These are phyloP conservation scores for Pilobolus umbonatus DNA, from an alignment of 192 early-diverging fungal species.

Conservation along the genomic window DNA sequence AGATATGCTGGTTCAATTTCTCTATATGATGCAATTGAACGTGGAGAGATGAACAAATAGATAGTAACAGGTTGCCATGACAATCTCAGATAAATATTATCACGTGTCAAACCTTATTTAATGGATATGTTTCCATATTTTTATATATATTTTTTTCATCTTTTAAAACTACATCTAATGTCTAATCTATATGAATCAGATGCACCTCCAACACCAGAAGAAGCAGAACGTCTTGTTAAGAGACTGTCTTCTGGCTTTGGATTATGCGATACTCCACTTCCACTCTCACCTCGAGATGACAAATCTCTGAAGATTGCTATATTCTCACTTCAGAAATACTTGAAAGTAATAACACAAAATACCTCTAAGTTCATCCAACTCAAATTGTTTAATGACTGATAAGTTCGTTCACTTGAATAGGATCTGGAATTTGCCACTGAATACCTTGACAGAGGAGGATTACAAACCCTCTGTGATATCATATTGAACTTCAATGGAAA, in stretches of 20 bases:
- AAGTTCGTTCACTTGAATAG: too few relatives aligned
- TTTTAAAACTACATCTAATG: background rate
- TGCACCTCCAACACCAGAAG: slow-evolving; percentile 16
- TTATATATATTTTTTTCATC: background rate
- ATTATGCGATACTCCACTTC: slow-evolving; percentile 1
- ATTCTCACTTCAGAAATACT: slow-evolving; percentile 58
- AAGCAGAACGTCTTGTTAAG: slow-evolving; percentile 24
- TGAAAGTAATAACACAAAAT: slow-evolving; percentile 49
- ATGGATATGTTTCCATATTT: too few relatives aligned
- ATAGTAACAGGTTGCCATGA: too few relatives aligned
- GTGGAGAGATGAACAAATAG: too few relatives aligned
- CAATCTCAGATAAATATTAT: too few relatives aligned
- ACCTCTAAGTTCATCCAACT: too few relatives aligned
- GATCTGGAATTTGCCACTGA: slow-evolving; percentile 63
- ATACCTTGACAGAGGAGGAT: slow-evolving; percentile 52
- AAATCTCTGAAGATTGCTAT: slow-evolving; percentile 52
- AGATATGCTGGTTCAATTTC: too few relatives aligned
- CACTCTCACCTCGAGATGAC: slow-evolving; percentile 39
- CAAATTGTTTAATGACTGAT: too few relatives aligned
- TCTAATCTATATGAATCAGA: slow-evolving; percentile 13
- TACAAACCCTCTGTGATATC: slow-evolving; percentile 51
- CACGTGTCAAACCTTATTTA: too few relatives aligned
- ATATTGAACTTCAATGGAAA: slow-evolving; percentile 57
- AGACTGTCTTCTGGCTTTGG: slow-evolving; percentile 16
- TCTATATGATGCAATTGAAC: too few relatives aligned